phyloP scores from a whole-genome alignment of 331 rosid species.

The Cucumis variabilis region DNA sequence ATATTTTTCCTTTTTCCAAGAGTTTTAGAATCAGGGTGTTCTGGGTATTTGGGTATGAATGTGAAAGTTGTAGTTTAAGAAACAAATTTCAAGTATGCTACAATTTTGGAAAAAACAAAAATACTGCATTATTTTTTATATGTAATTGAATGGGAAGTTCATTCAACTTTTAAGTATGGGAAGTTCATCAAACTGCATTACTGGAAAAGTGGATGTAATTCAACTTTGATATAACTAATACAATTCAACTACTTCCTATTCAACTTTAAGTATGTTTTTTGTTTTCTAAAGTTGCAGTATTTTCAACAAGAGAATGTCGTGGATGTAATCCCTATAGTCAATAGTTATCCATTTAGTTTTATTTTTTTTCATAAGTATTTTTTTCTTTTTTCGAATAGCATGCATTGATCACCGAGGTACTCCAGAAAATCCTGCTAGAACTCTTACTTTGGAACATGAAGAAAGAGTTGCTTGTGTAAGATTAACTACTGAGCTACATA shows the following conservation, averaged over 20 bases:
- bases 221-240: no score
- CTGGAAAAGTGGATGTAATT: no score
- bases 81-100: no score
- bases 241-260: no score
- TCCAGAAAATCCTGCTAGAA: conserved; percentile 91
- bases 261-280: no score
- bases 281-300: no score
- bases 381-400: conserved; percentile 60
- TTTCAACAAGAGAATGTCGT: not conserved
- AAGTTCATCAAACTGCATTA: no score
- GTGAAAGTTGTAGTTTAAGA: no score
- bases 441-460: conserved; percentile 83
- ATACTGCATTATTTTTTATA: no score
- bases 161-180: no score
- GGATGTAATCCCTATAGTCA: not conserved
- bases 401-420: conserved; percentile 98
- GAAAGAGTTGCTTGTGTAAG: conserved; percentile 89
- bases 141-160: no score
- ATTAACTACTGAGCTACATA: not conserved
- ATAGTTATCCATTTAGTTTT: not conserved
- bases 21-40: conserved; percentile 67
- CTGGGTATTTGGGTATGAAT: conserved; percentile 98
- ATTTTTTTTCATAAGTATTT: conserved; percentile 1
- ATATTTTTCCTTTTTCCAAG: conserved; percentile 42
- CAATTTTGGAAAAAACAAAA: no score